Base-by-base conservation (phyloP, 2,329 filamentous ascomycete genomes). In the Dothideomycetidae sp. region DNA sequence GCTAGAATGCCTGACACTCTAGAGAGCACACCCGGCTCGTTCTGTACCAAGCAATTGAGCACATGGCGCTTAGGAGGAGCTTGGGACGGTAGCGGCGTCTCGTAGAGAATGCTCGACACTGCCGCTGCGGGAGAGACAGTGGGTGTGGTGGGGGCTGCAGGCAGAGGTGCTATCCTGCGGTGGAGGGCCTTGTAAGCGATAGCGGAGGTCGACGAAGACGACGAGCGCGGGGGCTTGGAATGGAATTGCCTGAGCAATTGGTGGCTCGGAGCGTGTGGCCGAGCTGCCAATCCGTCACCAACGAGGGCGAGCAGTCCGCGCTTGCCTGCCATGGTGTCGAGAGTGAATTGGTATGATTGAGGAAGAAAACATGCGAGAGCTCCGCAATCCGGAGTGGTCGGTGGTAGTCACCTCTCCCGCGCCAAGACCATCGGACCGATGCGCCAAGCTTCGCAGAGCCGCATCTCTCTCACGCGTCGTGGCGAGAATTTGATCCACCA, bases 81-180 rank as follows among this genome's bases (percentile, higher is more conserved):
- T 51, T 70, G 70, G 10, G 84, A 86, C 5, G 85, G 82, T 12
- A 81, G 70, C 4, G 90, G 90, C 3, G 86, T 96, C 70, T 98
- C 90, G 69, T 98, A 98, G 60, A 98, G 81, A 56, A 98, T 98
- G 59, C 88, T 93, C 56, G 84, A 93, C 48, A 98, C 90, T 48
- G 90, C 90, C 12, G 90, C 84, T 50, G 90, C 86, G 26, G 86
- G 86, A 41, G 75, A 75, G 54, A 88, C 93, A 70, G 84, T 84
- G 33, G 49, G 36, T 9, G 84, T 69, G 23, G 82, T 78, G 17
- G 79, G 70, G 39, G 81, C 69, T 47, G 74, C 78, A 39, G 83
- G 81, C 37, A 93, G 81, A 44, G 86, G 82, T 13, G 82, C 79
- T 43, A 88, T 81, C 47, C 88, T 83, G 52, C 85, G 81, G 56